Percentiles rank a stretch among this genome's conserved stretches.
phyloP scores from a whole-genome alignment of 306 rosid species.

The Albizia julibrissin region DNA sequence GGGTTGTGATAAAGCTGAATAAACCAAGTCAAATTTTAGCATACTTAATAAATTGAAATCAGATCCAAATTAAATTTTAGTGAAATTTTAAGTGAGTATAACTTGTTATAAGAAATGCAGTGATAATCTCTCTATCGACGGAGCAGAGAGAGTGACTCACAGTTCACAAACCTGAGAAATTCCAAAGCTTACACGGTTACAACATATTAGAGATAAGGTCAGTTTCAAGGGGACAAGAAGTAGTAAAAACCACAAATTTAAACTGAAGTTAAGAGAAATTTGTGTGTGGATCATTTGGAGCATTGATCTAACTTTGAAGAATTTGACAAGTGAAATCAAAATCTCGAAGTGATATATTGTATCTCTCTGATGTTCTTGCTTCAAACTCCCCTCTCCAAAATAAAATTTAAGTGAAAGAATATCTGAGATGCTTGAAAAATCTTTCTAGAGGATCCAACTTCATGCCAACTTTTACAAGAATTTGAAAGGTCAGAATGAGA shows the following conservation, averaged over 20 bases:
- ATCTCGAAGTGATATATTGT: not conserved
- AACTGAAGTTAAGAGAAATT: not conserved
- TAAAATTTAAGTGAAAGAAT: not conserved
- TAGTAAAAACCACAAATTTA: not conserved
- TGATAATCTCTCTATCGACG: not conserved
- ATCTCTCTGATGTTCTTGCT: not conserved
- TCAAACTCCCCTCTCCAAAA: not conserved
- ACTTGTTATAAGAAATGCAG: not conserved
- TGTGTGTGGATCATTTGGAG: not conserved
- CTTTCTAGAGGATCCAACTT: not conserved
- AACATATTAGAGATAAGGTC: not conserved
- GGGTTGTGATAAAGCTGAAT: too few species aligned
- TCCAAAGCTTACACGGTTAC: not conserved
- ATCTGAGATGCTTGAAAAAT: not conserved
- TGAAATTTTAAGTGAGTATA: not conserved
- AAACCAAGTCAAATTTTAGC: too few species aligned
- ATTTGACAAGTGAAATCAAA: not conserved
- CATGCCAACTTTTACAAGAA: slow-evolving; percentile 5
- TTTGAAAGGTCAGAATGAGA: not conserved
- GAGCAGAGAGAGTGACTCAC: not conserved
- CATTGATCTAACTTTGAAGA: not conserved
- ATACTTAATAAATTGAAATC: too few species aligned
- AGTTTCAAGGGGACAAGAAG: too few species aligned
- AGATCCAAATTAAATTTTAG: too few species aligned
- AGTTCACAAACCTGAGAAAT: not conserved